Evolutionary conservation across 257 asterid genomes (phyloP).

Genomic region (Henckelia pumila): DNA sequence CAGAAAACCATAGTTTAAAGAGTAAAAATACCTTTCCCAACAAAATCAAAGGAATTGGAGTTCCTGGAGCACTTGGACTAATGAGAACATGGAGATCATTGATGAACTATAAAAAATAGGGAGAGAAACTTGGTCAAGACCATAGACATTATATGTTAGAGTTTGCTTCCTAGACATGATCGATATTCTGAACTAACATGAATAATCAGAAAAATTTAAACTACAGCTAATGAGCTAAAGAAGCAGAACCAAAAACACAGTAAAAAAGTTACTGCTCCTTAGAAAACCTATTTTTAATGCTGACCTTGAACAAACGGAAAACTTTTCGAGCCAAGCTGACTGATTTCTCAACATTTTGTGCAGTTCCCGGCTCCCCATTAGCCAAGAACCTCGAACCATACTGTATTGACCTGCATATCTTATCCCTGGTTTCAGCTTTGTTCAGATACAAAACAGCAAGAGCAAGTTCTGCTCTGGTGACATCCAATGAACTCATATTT

Average conservation of each 20-base stretch:
- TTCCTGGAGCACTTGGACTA: slow-evolving; percentile 85
- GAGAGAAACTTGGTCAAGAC: slow-evolving; percentile 25
- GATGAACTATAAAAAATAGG: slow-evolving; percentile 56
- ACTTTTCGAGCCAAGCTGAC: slow-evolving; percentile 96
- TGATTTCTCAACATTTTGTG: slow-evolving; percentile 91
- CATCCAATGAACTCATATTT: slow-evolving; percentile 76
- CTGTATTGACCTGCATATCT: slow-evolving; percentile 96
- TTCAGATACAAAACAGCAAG: slow-evolving; percentile 76
- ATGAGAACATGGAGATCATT: slow-evolving; percentile 90
- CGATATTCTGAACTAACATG: neutral
- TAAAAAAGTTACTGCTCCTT: neutral
- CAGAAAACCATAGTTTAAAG: slow-evolving; percentile 1
- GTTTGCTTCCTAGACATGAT: neutral
- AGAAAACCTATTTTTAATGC: neutral
- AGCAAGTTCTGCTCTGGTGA: slow-evolving; percentile 84
- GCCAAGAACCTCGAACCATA: slow-evolving; percentile 91
- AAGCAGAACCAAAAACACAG: neutral
- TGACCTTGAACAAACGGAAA: slow-evolving; percentile 89
- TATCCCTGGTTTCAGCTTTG: slow-evolving; percentile 97
- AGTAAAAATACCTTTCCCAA: slow-evolving; percentile 76
- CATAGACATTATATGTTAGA: slow-evolving; percentile 12
- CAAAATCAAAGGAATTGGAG: slow-evolving; percentile 80
- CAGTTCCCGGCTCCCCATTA: slow-evolving; percentile 96
- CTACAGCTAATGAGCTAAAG: neutral
- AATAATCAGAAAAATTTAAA: neutral